phyloP scores from a whole-genome alignment of 2,329 filamentous ascomycete genomes.

The Penicillium sp. region DNA sequence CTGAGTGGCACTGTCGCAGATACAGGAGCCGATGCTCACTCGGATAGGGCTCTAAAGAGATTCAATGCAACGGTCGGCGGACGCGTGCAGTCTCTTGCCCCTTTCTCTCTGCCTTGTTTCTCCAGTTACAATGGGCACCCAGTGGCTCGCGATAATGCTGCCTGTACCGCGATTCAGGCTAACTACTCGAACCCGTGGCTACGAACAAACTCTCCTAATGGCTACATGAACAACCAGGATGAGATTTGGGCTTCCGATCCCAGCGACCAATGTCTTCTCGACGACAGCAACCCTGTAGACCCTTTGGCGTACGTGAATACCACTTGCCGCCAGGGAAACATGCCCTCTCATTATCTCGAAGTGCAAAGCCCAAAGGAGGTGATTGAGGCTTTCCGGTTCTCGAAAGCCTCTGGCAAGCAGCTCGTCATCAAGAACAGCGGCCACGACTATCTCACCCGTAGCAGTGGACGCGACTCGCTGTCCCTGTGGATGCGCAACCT shows the following conservation, averaged over 20 bases:
- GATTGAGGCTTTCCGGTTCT: neutral
- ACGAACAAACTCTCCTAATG: constrained; percentile 26
- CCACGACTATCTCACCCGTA: constrained; percentile 44
- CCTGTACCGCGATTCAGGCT: neutral
- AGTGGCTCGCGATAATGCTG: neutral
- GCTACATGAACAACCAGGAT: constrained; percentile 33
- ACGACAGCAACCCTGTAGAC: neutral
- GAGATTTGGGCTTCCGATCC: constrained; percentile 31
- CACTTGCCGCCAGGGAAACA: neutral
- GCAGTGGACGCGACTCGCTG: constrained; percentile 37
- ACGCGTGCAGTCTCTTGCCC: neutral
- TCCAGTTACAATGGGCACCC: neutral
- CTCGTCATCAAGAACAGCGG: constrained; percentile 42
- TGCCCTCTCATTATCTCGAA: neutral
- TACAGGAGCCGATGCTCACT: neutral
- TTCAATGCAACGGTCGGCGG: neutral
- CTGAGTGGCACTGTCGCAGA: neutral
- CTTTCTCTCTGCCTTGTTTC: neutral
- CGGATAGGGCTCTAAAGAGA: neutral
- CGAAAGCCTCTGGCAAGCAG: constrained; percentile 13
- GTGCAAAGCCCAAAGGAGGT: neutral
- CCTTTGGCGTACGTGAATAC: neutral
- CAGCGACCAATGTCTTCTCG: constrained; percentile 15
- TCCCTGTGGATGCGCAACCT: constrained; percentile 41
- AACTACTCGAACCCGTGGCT: constrained; percentile 24